phyloP scores from a whole-genome alignment of 2,329 filamentous ascomycete species.

The Bipolaris sorokiniana region DNA sequence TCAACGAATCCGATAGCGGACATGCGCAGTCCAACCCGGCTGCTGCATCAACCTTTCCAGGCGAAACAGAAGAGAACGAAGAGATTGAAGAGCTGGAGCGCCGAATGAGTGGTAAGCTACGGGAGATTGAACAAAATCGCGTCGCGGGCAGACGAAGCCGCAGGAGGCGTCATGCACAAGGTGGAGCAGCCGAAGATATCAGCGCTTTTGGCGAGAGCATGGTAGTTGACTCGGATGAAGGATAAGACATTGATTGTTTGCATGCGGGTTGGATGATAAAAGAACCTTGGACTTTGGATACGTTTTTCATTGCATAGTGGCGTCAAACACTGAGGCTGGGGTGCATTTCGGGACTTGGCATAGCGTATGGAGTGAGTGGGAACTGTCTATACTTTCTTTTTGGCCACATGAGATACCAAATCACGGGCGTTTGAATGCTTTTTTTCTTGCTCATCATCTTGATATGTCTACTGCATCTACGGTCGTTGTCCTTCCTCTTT shows the following conservation, averaged over 20 bases:
- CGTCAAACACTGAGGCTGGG: neutral
- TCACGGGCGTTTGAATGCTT: neutral
- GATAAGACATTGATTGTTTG: neutral
- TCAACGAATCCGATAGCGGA: slow-evolving; percentile 45
- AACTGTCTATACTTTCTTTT: neutral
- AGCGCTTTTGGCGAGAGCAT: slow-evolving; percentile 55
- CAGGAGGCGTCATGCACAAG: slow-evolving; percentile 53
- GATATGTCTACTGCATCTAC: neutral
- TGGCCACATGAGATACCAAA: neutral
- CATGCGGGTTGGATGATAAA: neutral
- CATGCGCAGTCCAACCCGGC: slow-evolving; percentile 2
- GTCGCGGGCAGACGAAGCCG: slow-evolving; percentile 63
- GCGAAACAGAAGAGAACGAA: slow-evolving; percentile 27
- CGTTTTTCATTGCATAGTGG: neutral
- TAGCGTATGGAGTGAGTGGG: slow-evolving; percentile 9
- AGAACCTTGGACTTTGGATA: neutral
- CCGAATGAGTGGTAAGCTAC: slow-evolving; percentile 59
- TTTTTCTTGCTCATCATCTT: neutral
- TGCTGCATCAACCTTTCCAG: slow-evolving; percentile 1
- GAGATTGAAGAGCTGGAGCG: slow-evolving; percentile 61
- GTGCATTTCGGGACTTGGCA: slow-evolving; percentile 1
- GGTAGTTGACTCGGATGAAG: slow-evolving; percentile 63
- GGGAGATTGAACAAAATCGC: slow-evolving; percentile 52
- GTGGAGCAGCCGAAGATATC: slow-evolving; percentile 52
- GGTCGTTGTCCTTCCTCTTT: neutral